Conservation (phyloP, 2,329 filamentous ascomycete species). For the Cercospora sp. region DNA sequence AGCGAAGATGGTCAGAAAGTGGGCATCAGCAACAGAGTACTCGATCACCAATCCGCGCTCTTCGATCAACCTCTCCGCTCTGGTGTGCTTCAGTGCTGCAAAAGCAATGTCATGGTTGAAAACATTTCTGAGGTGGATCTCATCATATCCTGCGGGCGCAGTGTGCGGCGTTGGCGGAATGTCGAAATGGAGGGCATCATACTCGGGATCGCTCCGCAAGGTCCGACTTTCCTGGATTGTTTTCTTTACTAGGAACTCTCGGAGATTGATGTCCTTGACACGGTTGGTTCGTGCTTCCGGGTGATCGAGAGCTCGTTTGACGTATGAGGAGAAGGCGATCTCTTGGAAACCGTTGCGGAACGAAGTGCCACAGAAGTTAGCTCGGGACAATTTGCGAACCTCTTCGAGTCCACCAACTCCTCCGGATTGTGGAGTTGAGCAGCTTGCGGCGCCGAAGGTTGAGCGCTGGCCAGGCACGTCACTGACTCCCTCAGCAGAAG, state of each 20-base stretch:
- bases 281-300: background rate
- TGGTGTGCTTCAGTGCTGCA: slow-evolving; percentile 6
- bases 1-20: slow-evolving; percentile 1
- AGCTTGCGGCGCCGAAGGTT: background rate
- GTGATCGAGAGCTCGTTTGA: slow-evolving; percentile 5
- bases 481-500: background rate
- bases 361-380: background rate
- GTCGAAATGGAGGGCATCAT: slow-evolving; percentile 10
- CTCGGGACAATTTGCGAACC: background rate
- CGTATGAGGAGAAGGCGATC: slow-evolving; percentile 3
- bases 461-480: background rate
- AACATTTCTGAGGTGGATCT: slow-evolving; percentile 5
- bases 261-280: background rate
- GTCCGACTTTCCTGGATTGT: background rate
- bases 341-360: background rate
- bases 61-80: background rate
- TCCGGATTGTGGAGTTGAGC: background rate
- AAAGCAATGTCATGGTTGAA: slow-evolving; percentile 12
- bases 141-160: slow-evolving; percentile 4
- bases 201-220: background rate
- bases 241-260: background rate
- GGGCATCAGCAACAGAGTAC: slow-evolving; percentile 6
- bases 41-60: background rate
- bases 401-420: background rate
- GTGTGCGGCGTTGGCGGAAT: background rate